Base-by-base conservation (phyloP, 345 rosid species). In the Turritis glabra region DNA sequence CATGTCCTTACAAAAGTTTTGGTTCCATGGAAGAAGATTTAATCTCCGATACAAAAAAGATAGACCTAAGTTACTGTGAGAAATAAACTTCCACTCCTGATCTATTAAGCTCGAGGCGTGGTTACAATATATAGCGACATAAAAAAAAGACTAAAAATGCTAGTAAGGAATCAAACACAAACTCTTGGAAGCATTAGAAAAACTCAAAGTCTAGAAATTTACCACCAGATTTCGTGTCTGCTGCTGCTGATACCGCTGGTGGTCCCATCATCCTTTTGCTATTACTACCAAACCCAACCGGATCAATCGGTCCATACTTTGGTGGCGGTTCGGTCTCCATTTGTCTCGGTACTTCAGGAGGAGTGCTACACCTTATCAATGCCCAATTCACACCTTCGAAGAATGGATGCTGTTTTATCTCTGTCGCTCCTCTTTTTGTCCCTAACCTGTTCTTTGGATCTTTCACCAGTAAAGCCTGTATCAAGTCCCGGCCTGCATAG, bases 311-410 rank as follows among this genome's bases (percentile, higher is more conserved):
- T 59, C 89, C 93, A 10, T 78, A 79, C 81, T 87, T 90, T 25
- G 85, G 88, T 0, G 93, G 87, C 55, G 76, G 82, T 80, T 92
- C 96, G 0, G 81, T 43, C 78, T 95, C 97, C 77, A 86, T 72
- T 0, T 87, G 88, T 67, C 97, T 84, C 0, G 99, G 99, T 51
- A 92, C 93, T 84, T 92, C 97, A 12, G 99, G 99, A 5, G 99
- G 97, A 17, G 99, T 90, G 73, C 97, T 87, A 84, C 97, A 95
- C 58, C 99, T 79, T 30, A 95, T 95, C 64, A 95, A 86, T 47
- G 99, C 97, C 99, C 97, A 95, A 57, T 95, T 95, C 69, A 95
- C 97, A 2, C 97, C 97, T 83, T 95, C 96, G 44, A 95, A 95
- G 82, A 92, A 92, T 1, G 99, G 91, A 54, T 95, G 99, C 68